Evolutionary conservation across 202 grass and related monocot genomes (phyloP).

Genomic region (Zoysia matrella): DNA sequence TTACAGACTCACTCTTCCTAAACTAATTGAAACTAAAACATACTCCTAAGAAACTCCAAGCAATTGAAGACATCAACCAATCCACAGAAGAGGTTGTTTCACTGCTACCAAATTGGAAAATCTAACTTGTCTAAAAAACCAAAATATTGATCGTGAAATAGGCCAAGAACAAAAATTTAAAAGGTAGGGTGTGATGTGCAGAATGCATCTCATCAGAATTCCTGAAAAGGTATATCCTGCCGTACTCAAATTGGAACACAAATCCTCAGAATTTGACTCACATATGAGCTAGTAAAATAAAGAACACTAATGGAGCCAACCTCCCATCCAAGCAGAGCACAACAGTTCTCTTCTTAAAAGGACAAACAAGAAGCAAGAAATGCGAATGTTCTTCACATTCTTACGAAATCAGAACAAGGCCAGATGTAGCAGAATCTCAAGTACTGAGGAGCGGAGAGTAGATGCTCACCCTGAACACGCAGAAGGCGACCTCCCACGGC

Average conservation of each 20-base stretch:
- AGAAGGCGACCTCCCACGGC: constrained; percentile 58
- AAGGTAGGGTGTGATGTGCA: background rate
- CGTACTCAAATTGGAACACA: background rate
- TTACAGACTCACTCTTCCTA: background rate
- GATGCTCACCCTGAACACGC: no score
- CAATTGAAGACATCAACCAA: background rate
- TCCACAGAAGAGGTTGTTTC: background rate
- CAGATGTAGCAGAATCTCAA: background rate
- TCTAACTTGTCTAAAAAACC: background rate
- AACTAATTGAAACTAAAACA: background rate
- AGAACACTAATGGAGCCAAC: background rate
- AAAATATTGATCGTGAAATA: background rate
- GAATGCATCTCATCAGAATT: background rate
- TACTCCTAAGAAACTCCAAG: background rate
- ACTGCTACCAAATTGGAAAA: background rate
- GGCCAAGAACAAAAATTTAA: background rate
- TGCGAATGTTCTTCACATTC: constrained; percentile 1
- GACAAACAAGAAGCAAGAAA: constrained; percentile 6
- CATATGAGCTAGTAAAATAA: background rate
- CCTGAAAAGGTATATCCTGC: background rate
- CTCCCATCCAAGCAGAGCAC: background rate
- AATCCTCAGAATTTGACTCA: background rate
- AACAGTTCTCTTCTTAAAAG: background rate
- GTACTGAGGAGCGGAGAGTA: background rate
- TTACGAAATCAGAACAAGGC: background rate